phyloP scores from a whole-genome alignment of 768 basidiomycete genomes.

The Porphyrellus cyaneotinctus region DNA sequence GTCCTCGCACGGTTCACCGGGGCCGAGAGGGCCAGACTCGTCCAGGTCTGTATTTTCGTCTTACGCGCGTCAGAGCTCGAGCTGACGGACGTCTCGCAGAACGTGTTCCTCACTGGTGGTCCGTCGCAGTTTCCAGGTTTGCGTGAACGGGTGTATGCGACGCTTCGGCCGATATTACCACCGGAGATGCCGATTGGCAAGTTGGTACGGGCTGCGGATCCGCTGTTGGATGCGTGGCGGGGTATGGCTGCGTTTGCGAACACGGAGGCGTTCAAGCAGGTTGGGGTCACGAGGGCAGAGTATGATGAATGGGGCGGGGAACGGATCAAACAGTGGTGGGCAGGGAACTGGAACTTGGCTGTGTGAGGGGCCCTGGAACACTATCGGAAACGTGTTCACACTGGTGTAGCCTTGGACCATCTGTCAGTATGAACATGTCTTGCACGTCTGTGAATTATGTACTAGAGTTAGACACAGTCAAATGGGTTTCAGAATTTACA shows the following conservation, averaged over 20 bases:
- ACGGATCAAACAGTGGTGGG: slow-evolving; percentile 85
- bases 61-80: background rate
- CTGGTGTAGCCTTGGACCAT: no score
- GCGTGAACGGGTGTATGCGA: slow-evolving; percentile 57
- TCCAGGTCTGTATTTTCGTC: slow-evolving; percentile 50
- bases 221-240: slow-evolving; percentile 77
- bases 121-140: slow-evolving; percentile 75
- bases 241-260: slow-evolving; percentile 82
- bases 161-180: slow-evolving; percentile 81
- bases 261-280: slow-evolving; percentile 49
- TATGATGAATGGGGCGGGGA: slow-evolving; percentile 92
- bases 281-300: slow-evolving; percentile 69
- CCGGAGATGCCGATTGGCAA: slow-evolving; percentile 66
- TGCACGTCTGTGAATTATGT: no score
- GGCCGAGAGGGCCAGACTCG: slow-evolving; percentile 65
- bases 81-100: slow-evolving; percentile 40
- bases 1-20: slow-evolving; percentile 70
- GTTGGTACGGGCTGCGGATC: slow-evolving; percentile 61
- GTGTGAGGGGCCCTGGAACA: slow-evolving; percentile 9
- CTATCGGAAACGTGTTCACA: no score
- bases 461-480: no score
- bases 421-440: no score
- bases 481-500: no score
- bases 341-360: slow-evolving; percentile 75
- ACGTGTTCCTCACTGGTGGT: slow-evolving; percentile 85